Evolutionary conservation across 2,329 filamentous ascomycete genomes (phyloP).

Genomic region (Aspergillus versicolor): DNA sequence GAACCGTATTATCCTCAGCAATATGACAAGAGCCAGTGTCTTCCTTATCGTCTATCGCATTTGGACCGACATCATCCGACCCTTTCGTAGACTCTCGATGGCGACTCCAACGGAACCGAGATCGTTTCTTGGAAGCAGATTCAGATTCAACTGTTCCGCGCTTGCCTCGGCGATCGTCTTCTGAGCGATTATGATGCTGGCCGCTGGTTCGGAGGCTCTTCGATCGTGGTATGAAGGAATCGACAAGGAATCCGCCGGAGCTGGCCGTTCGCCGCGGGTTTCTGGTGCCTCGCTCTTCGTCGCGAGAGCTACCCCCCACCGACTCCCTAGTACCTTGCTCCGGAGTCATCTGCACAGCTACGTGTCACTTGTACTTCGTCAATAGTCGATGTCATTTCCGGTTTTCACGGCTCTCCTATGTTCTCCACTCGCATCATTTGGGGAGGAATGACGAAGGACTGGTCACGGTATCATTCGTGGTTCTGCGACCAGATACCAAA

Average conservation of each 20-base stretch:
- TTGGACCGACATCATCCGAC: constrained; percentile 21
- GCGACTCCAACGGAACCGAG: constrained; percentile 35
- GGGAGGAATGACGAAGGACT: not conserved
- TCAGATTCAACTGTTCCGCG: constrained; percentile 36
- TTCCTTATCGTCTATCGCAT: constrained; percentile 9
- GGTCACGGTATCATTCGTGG: not conserved
- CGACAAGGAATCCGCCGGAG: constrained; percentile 48
- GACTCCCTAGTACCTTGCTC: constrained; percentile 32
- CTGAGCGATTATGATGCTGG: constrained; percentile 24
- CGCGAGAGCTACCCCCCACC: constrained; percentile 37
- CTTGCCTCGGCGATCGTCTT: constrained; percentile 39
- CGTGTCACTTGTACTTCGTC: constrained; percentile 20
- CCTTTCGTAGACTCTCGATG: constrained; percentile 32
- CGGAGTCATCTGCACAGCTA: constrained; percentile 26
- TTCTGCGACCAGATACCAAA: not conserved
- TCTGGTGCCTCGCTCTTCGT: constrained; percentile 28
- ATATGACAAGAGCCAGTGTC: constrained; percentile 12
- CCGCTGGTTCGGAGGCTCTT: constrained; percentile 26
- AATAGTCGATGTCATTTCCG: constrained; percentile 5
- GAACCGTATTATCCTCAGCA: constrained; percentile 14
- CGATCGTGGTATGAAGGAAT: constrained; percentile 34
- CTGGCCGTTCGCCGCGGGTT: constrained; percentile 27
- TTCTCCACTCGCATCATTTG: not conserved
- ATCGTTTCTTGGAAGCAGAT: constrained; percentile 35
- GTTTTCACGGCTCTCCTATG: not conserved